Percentiles rank a stretch among this genome's conserved stretches.
These are phyloP conservation scores for Lactarius indigo DNA, from an alignment of 768 basidiomycete genomes.

Conservation along the genomic window DNA sequence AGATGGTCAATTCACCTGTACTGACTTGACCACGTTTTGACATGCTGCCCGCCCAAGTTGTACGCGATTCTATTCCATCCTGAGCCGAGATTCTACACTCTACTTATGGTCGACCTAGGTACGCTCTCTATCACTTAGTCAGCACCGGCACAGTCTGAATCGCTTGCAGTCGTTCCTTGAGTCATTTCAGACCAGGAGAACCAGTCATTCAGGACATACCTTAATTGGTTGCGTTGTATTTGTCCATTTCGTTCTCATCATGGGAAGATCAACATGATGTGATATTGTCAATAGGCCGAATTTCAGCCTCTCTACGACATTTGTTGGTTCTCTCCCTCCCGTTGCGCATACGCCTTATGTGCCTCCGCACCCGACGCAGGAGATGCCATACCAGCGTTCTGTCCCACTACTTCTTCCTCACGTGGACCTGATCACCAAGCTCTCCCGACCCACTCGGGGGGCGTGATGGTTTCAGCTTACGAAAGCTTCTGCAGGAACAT, in stretches of 20 bases:
- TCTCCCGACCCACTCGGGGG: conserved; percentile 31
- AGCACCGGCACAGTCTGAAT: neutral
- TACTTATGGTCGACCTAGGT: conserved; percentile 89
- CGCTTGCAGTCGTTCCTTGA: conserved; percentile 66
- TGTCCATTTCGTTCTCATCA: conserved; percentile 7
- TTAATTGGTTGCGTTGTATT: conserved; percentile 80
- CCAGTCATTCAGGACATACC: conserved; percentile 61
- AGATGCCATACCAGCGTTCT: conserved; percentile 90
- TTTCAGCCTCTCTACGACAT: conserved; percentile 65
- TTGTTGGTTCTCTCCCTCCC: conserved; percentile 39
- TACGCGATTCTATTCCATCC: conserved; percentile 77
- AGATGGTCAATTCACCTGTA: neutral
- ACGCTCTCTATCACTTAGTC: neutral
- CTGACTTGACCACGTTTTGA: conserved; percentile 40
- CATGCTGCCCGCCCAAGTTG: conserved; percentile 57
- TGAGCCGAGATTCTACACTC: conserved; percentile 71
- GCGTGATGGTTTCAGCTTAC: conserved; percentile 62
- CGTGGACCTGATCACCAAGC: conserved; percentile 34
- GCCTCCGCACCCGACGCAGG: conserved; percentile 87
- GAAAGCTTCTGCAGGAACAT: conserved; percentile 56
- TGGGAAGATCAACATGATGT: conserved; percentile 17
- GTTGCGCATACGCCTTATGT: conserved; percentile 68
- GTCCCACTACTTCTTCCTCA: conserved; percentile 73
- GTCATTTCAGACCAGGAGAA: conserved; percentile 66
- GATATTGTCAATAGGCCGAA: conserved; percentile 56